phyloP scores from a whole-genome alignment of 352 stramenopile species.

The Albugo laibachii region DNA sequence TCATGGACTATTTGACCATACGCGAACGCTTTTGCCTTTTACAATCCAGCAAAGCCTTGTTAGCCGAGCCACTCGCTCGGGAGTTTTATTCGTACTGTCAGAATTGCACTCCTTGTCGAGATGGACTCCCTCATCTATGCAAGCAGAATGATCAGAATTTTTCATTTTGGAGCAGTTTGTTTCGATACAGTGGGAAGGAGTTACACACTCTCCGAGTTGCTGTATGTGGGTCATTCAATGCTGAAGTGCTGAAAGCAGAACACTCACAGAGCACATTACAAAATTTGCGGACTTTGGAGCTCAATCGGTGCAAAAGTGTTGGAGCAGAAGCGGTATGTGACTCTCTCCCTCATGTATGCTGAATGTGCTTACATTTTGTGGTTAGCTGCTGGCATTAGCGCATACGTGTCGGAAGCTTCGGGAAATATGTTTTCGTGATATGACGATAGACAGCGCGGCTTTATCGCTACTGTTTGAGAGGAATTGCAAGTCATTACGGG shows the following conservation, averaged over 20 bases:
- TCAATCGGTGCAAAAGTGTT: conserved; percentile 8
- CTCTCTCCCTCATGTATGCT: not conserved
- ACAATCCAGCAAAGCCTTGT: conserved; percentile 16
- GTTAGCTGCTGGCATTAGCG: conserved; percentile 15
- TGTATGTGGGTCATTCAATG: conserved; percentile 23
- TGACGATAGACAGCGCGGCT: conserved; percentile 32
- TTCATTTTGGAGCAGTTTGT: conserved; percentile 35
- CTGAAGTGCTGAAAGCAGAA: conserved; percentile 10
- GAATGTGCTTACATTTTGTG: not conserved
- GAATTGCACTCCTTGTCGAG: conserved; percentile 20
- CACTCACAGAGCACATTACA: not conserved
- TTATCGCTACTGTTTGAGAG: conserved; percentile 22
- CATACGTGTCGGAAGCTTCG: conserved; percentile 23
- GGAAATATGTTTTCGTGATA: conserved; percentile 47
- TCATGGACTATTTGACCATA: conserved; percentile 34
- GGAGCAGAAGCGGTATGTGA: conserved; percentile 6
- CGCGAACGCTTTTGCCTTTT: conserved; percentile 40
- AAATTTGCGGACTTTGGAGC: not conserved
- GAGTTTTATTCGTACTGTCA: conserved; percentile 38
- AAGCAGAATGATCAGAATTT: conserved; percentile 6
- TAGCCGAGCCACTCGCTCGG: conserved; percentile 13
- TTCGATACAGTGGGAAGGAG: conserved; percentile 13
- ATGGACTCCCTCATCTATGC: conserved; percentile 33
- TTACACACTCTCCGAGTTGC: conserved; percentile 35
- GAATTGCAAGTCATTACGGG: conserved; percentile 26